A percentile compares a stretch with the other conserved stretches of the same genome.
Conservation (phyloP, 306 rosid genomes). For the Medicago ruthenica region DNA sequence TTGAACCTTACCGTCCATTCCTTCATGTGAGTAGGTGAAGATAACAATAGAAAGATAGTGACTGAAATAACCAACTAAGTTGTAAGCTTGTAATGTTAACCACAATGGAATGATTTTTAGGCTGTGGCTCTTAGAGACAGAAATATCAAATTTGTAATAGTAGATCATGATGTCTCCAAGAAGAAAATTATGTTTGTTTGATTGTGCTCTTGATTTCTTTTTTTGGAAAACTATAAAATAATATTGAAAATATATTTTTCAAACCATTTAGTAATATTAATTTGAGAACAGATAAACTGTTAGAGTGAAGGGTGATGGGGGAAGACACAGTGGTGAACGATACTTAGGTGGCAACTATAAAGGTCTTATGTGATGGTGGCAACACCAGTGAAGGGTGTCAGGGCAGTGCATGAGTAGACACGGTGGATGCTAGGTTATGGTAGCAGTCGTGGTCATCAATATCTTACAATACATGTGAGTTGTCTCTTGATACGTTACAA, state of each 20-base stretch:
- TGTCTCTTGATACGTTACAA: no score
- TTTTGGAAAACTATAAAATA: not conserved
- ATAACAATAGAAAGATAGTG: not conserved
- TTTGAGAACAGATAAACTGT: not conserved
- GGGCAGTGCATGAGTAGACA: not conserved
- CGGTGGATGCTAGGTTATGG: not conserved
- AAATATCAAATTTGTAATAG: slow-evolving; percentile 4
- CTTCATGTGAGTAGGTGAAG: not conserved
- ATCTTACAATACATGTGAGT: no score
- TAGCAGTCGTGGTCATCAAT: not conserved
- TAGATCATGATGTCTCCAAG: not conserved
- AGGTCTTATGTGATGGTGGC: not conserved
- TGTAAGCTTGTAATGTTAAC: not conserved
- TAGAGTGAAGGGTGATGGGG: not conserved
- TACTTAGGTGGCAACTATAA: not conserved
- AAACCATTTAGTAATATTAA: slow-evolving; percentile 2
- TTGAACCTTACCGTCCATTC: not conserved
- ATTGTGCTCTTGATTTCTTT: not conserved
- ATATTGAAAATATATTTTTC: not conserved
- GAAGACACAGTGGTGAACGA: not conserved
- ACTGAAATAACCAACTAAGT: slow-evolving; percentile 13
- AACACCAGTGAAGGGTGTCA: not conserved
- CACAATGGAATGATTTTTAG: not conserved
- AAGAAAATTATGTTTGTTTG: not conserved
- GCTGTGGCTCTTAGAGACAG: slow-evolving; percentile 5